Conservation (phyloP, 208 protist species). For the Phytomonas sp. region DNA sequence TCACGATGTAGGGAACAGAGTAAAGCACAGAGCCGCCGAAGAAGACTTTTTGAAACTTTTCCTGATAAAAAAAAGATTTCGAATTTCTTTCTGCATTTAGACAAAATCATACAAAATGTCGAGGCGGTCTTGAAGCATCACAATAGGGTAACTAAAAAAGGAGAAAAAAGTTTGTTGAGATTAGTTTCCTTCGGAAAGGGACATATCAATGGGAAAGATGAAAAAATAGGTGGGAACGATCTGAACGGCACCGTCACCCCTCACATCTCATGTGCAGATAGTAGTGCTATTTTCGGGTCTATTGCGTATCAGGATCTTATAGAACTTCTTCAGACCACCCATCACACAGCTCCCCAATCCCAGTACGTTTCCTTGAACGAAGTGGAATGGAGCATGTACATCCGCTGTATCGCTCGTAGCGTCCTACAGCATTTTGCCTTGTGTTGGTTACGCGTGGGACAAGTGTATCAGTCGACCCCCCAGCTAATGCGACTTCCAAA, state of each 20-base stretch:
- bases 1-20: not conserved
- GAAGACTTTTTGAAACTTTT: not conserved
- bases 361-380: slow-evolving; percentile 33
- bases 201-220: not conserved
- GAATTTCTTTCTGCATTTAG: not conserved
- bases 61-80: not conserved
- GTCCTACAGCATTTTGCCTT: slow-evolving; percentile 32
- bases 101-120: not conserved
- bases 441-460: slow-evolving; percentile 10
- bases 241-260: not conserved
- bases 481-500: slow-evolving; percentile 19
- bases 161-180: not conserved
- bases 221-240: not conserved
- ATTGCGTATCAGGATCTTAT: not conserved
- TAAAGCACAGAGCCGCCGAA: not conserved
- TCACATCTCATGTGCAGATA: not conserved
- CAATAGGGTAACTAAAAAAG: not conserved
- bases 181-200: not conserved
- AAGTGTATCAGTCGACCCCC: not conserved
- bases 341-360: slow-evolving; percentile 12
- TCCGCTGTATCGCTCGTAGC: slow-evolving; percentile 35
- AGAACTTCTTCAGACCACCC: not conserved
- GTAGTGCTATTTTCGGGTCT: not conserved
- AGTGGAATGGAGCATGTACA: slow-evolving; percentile 69
- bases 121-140: not conserved